Conservation (phyloP, 768 basidiomycete species). For the Psilocybe cyanescens region DNA sequence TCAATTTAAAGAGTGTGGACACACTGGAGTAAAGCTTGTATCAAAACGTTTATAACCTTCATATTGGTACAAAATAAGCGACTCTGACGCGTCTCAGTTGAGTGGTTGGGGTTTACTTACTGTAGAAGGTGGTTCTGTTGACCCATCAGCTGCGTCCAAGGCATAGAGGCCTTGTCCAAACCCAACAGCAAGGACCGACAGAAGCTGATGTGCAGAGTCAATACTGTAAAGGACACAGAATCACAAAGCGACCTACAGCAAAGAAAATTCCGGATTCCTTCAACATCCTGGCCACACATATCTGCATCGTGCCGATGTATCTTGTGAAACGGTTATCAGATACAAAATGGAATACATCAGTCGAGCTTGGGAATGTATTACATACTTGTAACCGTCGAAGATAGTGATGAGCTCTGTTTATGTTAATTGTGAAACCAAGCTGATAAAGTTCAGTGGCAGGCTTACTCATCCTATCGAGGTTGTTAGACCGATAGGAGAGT, state of each 20-base stretch:
- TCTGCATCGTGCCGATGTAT: constrained; percentile 92
- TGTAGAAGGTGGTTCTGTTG: constrained; percentile 50
- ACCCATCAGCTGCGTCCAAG: constrained; percentile 88
- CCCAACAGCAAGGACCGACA: constrained; percentile 82
- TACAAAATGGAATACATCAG: neutral
- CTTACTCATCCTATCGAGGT: constrained; percentile 78
- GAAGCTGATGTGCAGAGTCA: constrained; percentile 47
- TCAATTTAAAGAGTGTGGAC: constrained; percentile 23
- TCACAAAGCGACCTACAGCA: constrained; percentile 56
- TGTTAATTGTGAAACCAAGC: neutral
- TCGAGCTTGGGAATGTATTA: neutral
- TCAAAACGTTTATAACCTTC: constrained; percentile 70
- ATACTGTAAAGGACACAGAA: neutral
- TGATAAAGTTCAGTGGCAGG: constrained; percentile 9
- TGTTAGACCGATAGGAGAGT: neutral
- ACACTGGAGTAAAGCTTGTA: constrained; percentile 85
- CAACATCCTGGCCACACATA: constrained; percentile 91
- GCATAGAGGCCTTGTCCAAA: constrained; percentile 90
- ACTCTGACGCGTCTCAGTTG: neutral
- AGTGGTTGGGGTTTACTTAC: constrained; percentile 35
- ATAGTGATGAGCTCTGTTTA: constrained; percentile 73
- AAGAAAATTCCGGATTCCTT: constrained; percentile 94
- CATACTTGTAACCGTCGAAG: constrained; percentile 81
- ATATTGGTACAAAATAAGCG: neutral
- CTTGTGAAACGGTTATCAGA: constrained; percentile 34